Conservation (phyloP, 2,329 filamentous ascomycete genomes). For the Chrysoporthe cubensis region DNA sequence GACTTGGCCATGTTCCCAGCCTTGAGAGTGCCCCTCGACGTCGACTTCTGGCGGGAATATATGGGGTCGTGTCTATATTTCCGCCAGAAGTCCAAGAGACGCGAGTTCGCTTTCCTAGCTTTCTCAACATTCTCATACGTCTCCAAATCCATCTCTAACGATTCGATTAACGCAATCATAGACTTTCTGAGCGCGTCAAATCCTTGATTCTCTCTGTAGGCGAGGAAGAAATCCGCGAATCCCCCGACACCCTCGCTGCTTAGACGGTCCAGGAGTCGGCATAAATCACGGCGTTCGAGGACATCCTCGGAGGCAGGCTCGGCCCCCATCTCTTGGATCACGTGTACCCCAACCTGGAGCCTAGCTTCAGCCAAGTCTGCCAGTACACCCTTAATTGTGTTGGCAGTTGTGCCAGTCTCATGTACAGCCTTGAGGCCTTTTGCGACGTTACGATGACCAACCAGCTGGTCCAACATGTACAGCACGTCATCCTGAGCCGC, state of each 20-base stretch:
- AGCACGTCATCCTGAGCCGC: not conserved
- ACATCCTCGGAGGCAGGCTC: too few relatives aligned
- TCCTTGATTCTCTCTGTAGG: not conserved
- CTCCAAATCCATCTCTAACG: not conserved
- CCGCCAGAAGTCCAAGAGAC: not conserved
- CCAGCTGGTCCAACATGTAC: not conserved
- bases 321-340: too few relatives aligned
- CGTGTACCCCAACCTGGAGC: too few relatives aligned
- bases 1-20: not conserved
- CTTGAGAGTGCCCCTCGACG: not conserved
- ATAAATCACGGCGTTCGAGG: too few relatives aligned
- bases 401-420: too few relatives aligned
- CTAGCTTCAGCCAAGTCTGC: too few relatives aligned
- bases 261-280: too few relatives aligned
- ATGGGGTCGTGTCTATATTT: not conserved
- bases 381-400: too few relatives aligned
- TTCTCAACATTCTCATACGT: not conserved
- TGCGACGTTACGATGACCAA: too few relatives aligned
- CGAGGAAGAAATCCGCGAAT: not conserved
- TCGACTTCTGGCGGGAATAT: too few relatives aligned
- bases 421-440: too few relatives aligned
- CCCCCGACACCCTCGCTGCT: too few relatives aligned
- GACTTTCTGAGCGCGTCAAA: not conserved
- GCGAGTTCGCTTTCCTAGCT: not conserved
- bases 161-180: not conserved